Conservation (phyloP, 1,284 basidiomycete genomes). For the Ganoderma lingzhi region DNA sequence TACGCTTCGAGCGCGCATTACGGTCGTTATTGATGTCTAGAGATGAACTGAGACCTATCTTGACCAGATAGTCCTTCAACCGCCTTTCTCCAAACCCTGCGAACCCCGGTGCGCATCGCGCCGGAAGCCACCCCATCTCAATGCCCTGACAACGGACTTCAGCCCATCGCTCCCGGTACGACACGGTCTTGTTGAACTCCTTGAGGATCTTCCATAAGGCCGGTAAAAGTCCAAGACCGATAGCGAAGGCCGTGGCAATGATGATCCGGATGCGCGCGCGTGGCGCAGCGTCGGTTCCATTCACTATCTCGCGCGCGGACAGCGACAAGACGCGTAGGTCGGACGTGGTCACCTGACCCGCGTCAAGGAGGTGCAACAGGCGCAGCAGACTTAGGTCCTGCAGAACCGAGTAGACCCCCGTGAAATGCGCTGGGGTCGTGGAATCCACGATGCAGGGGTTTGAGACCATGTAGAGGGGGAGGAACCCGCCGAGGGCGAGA, state of each 20-base stretch:
- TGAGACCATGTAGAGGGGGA: slow-evolving; percentile 75
- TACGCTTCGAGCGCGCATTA: slow-evolving; percentile 35
- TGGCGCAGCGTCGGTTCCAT: slow-evolving; percentile 50
- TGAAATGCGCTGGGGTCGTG: slow-evolving; percentile 52
- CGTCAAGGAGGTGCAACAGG: slow-evolving; percentile 69
- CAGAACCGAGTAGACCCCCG: slow-evolving; percentile 71
- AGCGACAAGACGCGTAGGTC: slow-evolving; percentile 12
- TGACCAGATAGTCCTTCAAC: slow-evolving; percentile 72
- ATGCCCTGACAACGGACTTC: slow-evolving; percentile 68
- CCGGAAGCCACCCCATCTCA: slow-evolving; percentile 80
- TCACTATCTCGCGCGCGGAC: slow-evolving; percentile 41
- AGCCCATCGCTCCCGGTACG: slow-evolving; percentile 66
- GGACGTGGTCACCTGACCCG: slow-evolving; percentile 47
- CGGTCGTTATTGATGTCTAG: slow-evolving; percentile 46
- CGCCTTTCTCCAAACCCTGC: slow-evolving; percentile 76
- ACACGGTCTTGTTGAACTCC: slow-evolving; percentile 66
- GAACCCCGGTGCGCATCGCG: slow-evolving; percentile 63
- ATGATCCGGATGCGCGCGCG: slow-evolving; percentile 69
- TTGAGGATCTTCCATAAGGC: slow-evolving; percentile 70
- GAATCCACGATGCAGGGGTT: slow-evolving; percentile 72
- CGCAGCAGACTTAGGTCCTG: slow-evolving; percentile 80
- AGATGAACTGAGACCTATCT: slow-evolving; percentile 67
- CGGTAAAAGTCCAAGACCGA: slow-evolving; percentile 69
- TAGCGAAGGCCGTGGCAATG: slow-evolving; percentile 66
- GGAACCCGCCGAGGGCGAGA: slow-evolving; percentile 67